Percentiles rank a stretch among this genome's conserved stretches.
Conservation (phyloP, 2,329 filamentous ascomycete species). For the Aspergillus jensenii region DNA sequence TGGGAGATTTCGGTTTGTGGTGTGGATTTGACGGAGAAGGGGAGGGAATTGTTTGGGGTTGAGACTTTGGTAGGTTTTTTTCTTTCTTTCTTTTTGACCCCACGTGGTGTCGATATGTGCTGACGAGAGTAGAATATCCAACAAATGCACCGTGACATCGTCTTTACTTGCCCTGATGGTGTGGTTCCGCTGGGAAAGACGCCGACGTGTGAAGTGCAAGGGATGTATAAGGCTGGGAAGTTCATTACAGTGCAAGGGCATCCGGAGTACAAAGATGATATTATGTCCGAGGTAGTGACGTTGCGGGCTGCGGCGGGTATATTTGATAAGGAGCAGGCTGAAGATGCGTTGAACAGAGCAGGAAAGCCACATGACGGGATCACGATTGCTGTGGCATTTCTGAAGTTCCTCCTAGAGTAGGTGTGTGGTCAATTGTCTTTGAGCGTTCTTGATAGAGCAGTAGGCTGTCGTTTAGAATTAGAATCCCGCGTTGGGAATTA, state of each 20-base stretch:
- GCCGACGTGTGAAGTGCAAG: slow-evolving; percentile 70
- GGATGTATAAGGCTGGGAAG: slow-evolving; percentile 67
- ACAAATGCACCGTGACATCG: slow-evolving; percentile 84
- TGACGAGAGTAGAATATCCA: slow-evolving; percentile 51
- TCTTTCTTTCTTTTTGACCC: background rate
- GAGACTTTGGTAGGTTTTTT: slow-evolving; percentile 56
- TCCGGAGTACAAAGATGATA: slow-evolving; percentile 74
- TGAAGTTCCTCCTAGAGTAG: slow-evolving; percentile 70
- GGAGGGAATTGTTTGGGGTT: slow-evolving; percentile 69
- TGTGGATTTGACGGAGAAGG: slow-evolving; percentile 66
- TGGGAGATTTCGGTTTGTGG: slow-evolving; percentile 81
- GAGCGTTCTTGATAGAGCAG: background rate
- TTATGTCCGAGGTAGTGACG: slow-evolving; percentile 68
- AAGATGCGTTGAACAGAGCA: slow-evolving; percentile 67
- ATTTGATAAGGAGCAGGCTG: slow-evolving; percentile 67
- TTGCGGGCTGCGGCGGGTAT: slow-evolving; percentile 65
- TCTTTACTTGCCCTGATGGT: slow-evolving; percentile 62
- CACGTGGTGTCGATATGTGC: background rate
- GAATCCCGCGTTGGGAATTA: background rate
- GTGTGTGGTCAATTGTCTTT: background rate
- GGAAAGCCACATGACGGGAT: slow-evolving; percentile 74
- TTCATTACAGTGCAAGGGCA: slow-evolving; percentile 82
- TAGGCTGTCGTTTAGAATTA: slow-evolving; percentile 1
- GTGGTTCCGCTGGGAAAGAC: slow-evolving; percentile 66
- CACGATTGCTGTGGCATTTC: slow-evolving; percentile 69